Conservation (phyloP, 2,329 filamentous ascomycete genomes). For the Phaeomoniella chlamydospora region DNA sequence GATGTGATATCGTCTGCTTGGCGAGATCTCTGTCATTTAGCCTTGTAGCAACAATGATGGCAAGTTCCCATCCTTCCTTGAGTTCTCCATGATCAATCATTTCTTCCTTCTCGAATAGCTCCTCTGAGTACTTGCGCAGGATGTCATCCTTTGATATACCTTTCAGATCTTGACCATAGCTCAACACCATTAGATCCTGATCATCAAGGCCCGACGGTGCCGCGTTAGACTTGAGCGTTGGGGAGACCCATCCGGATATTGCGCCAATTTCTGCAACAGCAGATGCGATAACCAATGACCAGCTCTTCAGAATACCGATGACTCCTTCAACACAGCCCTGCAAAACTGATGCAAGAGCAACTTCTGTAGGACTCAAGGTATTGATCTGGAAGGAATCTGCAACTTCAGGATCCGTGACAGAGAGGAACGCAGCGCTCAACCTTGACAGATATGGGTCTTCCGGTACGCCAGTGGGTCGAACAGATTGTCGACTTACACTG, state of each 20-base stretch:
- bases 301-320: conserved; percentile 57
- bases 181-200: conserved; percentile 74
- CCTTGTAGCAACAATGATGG: conserved; percentile 67
- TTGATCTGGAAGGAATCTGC: conserved; percentile 55
- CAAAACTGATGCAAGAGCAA: conserved; percentile 67
- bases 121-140: conserved; percentile 59
- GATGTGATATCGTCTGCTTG: conserved; percentile 56
- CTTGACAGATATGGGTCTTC: conserved; percentile 59
- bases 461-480: conserved; percentile 17
- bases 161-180: conserved; percentile 46
- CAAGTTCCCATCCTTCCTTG: conserved; percentile 76
- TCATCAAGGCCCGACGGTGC: conserved; percentile 65
- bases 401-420: conserved; percentile 49
- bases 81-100: conserved; percentile 20
- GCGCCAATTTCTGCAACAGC: conserved; percentile 72
- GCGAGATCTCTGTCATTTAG: conserved; percentile 60
- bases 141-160: conserved; percentile 66
- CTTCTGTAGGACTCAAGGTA: conserved; percentile 58
- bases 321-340: conserved; percentile 70
- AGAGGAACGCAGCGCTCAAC: conserved; percentile 54
- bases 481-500: conserved; percentile 26
- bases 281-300: conserved; percentile 67
- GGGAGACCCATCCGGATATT: conserved; percentile 66
- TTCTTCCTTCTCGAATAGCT: conserved; percentile 29
- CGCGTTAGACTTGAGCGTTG: conserved; percentile 20